Conservation (phyloP, 148 eudicot species). For the Amaranthus hypochondriacus region DNA sequence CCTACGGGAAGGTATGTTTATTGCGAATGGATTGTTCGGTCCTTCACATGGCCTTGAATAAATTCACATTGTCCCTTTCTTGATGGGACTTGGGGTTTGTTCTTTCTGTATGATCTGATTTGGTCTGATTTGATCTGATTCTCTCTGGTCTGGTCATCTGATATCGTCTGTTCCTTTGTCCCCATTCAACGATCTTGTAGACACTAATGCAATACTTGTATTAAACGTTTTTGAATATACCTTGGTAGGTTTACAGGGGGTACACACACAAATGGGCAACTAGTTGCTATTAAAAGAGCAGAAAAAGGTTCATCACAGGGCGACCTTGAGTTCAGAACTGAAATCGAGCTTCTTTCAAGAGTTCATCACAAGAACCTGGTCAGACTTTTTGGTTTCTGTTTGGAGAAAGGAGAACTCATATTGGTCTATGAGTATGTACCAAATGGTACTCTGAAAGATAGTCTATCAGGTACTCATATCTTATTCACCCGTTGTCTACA, state of each 20-base stretch:
- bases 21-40: background rate
- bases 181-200: no score
- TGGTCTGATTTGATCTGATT: background rate
- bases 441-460: slow-evolving; percentile 76
- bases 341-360: slow-evolving; percentile 86
- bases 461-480: slow-evolving; percentile 50
- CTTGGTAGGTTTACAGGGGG: slow-evolving; percentile 70
- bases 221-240: background rate
- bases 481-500: background rate
- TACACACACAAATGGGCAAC: slow-evolving; percentile 48
- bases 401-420: slow-evolving; percentile 74
- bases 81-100: no score
- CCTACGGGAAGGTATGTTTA: slow-evolving; percentile 42
- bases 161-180: background rate
- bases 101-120: background rate
- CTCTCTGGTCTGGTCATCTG: background rate
- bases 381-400: slow-evolving; percentile 74
- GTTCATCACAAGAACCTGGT: slow-evolving; percentile 93
- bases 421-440: slow-evolving; percentile 75
- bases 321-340: slow-evolving; percentile 70
- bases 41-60: background rate
- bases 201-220: background rate
- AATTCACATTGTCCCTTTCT: background rate
- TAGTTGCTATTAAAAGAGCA: slow-evolving; percentile 78
- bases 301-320: slow-evolving; percentile 73